Evolutionary conservation across 2,329 filamentous ascomycete genomes (phyloP).

Genomic region (Aureobasidium uvarum): DNA sequence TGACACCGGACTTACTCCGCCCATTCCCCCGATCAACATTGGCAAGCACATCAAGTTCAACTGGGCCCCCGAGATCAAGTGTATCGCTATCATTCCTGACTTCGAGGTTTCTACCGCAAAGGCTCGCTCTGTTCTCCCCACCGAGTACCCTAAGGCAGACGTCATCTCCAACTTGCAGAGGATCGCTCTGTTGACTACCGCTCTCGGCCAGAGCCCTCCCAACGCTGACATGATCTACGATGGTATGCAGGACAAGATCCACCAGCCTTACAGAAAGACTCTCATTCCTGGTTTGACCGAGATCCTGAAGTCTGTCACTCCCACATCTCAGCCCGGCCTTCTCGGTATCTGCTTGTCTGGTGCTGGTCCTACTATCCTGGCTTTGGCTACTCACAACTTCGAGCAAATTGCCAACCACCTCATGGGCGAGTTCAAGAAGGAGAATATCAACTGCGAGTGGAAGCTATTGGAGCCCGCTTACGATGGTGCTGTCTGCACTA

Average conservation of each 20-base stretch:
- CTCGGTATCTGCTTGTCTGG: constrained; percentile 93
- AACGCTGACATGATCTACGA: constrained; percentile 93
- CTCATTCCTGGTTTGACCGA: constrained; percentile 90
- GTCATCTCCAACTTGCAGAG: constrained; percentile 96
- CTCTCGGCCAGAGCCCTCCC: constrained; percentile 83
- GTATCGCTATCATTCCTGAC: constrained; percentile 90
- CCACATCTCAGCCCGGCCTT: constrained; percentile 79
- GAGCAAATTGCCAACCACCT: constrained; percentile 72
- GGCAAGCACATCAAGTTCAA: constrained; percentile 95
- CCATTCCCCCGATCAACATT: constrained; percentile 85
- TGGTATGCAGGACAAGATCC: constrained; percentile 97
- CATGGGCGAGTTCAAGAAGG: constrained; percentile 67
- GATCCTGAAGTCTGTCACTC: constrained; percentile 88
- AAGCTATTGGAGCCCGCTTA: constrained; percentile 84
- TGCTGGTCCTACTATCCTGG: constrained; percentile 91
- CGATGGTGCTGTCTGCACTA: constrained; percentile 54
- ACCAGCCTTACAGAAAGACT: constrained; percentile 90
- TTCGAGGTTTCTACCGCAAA: constrained; percentile 95
- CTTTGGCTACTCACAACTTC: constrained; percentile 87
- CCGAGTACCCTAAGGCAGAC: constrained; percentile 74
- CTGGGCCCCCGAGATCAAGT: constrained; percentile 94
- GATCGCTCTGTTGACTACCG: constrained; percentile 84
- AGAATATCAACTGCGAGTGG: constrained; percentile 79
- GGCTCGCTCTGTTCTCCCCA: constrained; percentile 80
- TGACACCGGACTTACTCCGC: constrained; percentile 83